Percentiles rank a stretch among this genome's conserved stretches.
phyloP scores from a whole-genome alignment of 1,139 yeast species.

The Pichia sp. region DNA sequence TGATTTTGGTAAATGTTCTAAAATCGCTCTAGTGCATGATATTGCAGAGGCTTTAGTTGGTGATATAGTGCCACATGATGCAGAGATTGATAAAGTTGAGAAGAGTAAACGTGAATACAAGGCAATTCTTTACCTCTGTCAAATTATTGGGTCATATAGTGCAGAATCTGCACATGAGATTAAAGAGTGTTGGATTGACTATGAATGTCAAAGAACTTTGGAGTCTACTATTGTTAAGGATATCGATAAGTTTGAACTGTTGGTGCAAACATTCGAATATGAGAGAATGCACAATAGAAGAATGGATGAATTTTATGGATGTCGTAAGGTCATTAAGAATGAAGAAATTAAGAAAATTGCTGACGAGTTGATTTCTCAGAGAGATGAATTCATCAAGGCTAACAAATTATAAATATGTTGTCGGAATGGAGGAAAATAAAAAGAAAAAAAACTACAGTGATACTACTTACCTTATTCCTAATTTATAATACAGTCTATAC shows the following conservation, averaged over 20 bases:
- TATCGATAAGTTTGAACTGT: slow-evolving; percentile 88
- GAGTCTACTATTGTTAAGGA: slow-evolving; percentile 93
- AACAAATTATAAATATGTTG: slow-evolving; percentile 6
- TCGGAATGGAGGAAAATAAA: too few relatives aligned
- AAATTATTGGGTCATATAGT: slow-evolving; percentile 59
- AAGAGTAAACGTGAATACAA: slow-evolving; percentile 78
- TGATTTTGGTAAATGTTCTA: slow-evolving; percentile 49
- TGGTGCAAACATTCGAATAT: slow-evolving; percentile 86
- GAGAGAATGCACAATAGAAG: slow-evolving; percentile 59
- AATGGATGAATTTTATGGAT: slow-evolving; percentile 62
- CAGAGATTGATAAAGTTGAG: slow-evolving; percentile 32
- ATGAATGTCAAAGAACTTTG: slow-evolving; percentile 71
- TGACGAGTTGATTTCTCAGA: slow-evolving; percentile 53
- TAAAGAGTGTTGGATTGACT: slow-evolving; percentile 76
- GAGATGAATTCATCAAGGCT: slow-evolving; percentile 38
- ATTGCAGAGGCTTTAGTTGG: slow-evolving; percentile 93
- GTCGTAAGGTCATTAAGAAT: slow-evolving; percentile 61
- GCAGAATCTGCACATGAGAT: slow-evolving; percentile 57
- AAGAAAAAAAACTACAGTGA: too few relatives aligned
- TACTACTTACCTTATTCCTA: too few relatives aligned
- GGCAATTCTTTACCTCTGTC: slow-evolving; percentile 62
- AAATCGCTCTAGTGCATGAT: slow-evolving; percentile 87
- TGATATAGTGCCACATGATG: slow-evolving; percentile 85
- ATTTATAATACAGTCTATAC: too few relatives aligned
- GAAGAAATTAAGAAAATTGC: slow-evolving; percentile 67